Evolutionary conservation across 1,284 basidiomycete genomes (phyloP).

Genomic region (Cerrena zonata): DNA sequence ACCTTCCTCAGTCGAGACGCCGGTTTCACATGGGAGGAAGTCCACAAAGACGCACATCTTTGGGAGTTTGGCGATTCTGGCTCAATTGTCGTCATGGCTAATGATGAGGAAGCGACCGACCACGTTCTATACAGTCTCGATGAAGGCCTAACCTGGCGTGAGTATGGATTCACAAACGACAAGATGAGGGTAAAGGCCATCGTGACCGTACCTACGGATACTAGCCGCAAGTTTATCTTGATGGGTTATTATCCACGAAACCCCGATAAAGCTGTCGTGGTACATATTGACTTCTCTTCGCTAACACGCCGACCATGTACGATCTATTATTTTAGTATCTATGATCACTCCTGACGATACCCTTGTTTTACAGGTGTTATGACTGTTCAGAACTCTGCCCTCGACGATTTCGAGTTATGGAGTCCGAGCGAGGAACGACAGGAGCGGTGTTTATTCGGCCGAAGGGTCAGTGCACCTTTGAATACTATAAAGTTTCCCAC

Average conservation of each 20-base stretch:
- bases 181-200: conserved; percentile 74
- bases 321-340: conserved; percentile 22
- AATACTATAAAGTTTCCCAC: too few species aligned
- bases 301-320: conserved; percentile 73
- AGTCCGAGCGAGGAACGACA: conserved; percentile 79
- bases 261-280: conserved; percentile 52
- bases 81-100: conserved; percentile 86
- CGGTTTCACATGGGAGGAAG: conserved; percentile 97
- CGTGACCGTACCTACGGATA: conserved; percentile 87
- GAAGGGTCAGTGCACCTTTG: conserved; percentile 53
- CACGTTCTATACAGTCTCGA: conserved; percentile 84
- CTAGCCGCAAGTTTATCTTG: conserved; percentile 85
- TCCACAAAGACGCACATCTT: conserved; percentile 94
- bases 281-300: conserved; percentile 87
- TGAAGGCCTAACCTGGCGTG: conserved; percentile 83
- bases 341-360: conserved; percentile 12
- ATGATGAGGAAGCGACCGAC: conserved; percentile 91
- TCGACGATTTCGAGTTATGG: conserved; percentile 94
- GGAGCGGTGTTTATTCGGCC: conserved; percentile 80
- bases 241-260: conserved; percentile 61
- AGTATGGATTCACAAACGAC: conserved; percentile 78
- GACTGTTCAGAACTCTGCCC: conserved; percentile 61
- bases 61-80: conserved; percentile 99
- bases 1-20: conserved; percentile 95
- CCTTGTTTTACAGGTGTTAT: conserved; percentile 50